A percentile compares a stretch with the other conserved stretches of the same genome.
Evolutionary conservation across 371 early-diverging fungal genomes (phyloP).

Genomic region (Mucor velutinosus): DNA sequence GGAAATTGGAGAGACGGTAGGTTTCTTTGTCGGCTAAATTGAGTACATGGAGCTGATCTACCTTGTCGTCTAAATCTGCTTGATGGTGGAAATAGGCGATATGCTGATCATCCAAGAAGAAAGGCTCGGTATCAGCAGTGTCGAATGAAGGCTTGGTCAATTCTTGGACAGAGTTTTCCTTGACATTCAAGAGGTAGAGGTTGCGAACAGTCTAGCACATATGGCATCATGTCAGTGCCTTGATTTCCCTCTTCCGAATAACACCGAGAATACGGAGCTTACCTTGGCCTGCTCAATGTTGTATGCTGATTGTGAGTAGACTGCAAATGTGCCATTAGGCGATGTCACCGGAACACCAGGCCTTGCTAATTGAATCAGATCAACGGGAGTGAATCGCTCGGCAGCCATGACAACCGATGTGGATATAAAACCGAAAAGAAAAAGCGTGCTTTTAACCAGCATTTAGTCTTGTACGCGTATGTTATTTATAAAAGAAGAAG

Average conservation of each 20-base stretch:
- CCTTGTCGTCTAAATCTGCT: conserved; percentile 1
- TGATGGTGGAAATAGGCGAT: conserved; percentile 53
- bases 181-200: conserved; percentile 46
- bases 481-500: neutral
- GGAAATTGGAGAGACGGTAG: conserved; percentile 55
- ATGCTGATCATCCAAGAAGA: conserved; percentile 56
- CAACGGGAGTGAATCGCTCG: conserved; percentile 44
- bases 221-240: neutral
- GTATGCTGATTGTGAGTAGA: conserved; percentile 57
- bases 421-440: conserved; percentile 4
- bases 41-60: conserved; percentile 52
- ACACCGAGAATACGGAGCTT: neutral
- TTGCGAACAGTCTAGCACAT: conserved; percentile 40
- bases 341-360: conserved; percentile 50
- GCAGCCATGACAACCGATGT: conserved; percentile 2
- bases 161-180: conserved; percentile 24
- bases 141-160: conserved; percentile 48
- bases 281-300: conserved; percentile 48
- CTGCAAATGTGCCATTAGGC: conserved; percentile 51
- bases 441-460: conserved; percentile 16
- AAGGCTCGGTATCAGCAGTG: conserved; percentile 48
- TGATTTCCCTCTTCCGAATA: neutral
- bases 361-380: conserved; percentile 55
- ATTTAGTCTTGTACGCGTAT: conserved; percentile 5
- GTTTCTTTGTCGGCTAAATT: conserved; percentile 33